phyloP scores from a whole-genome alignment of 306 rosid species.

The Cucumis hystrix region DNA sequence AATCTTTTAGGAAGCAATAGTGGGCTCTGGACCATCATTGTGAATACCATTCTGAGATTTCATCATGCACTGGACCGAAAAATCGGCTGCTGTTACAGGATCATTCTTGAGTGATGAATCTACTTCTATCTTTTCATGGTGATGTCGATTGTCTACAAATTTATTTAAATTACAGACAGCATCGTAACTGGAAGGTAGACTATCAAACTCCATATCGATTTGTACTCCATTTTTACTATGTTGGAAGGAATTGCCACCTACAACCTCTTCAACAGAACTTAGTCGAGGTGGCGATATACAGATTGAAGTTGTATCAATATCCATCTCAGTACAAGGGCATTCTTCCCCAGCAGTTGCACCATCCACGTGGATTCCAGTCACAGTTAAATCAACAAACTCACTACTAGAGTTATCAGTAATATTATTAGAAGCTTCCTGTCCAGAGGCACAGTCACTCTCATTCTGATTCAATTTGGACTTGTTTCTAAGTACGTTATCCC shows the following conservation, averaged over 20 bases:
- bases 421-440: constrained; percentile 10
- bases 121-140: constrained; percentile 23
- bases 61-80: constrained; percentile 22
- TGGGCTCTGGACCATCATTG: constrained; percentile 9
- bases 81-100: constrained; percentile 17
- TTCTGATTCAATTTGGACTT: constrained; percentile 6
- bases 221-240: constrained; percentile 7
- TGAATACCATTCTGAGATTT: constrained; percentile 14
- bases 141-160: constrained; percentile 5
- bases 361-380: constrained; percentile 9
- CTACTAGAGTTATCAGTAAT: neutral
- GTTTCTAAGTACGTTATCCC: constrained; percentile 3
- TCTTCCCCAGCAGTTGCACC: constrained; percentile 26
- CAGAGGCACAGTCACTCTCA: constrained; percentile 18
- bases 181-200: constrained; percentile 18
- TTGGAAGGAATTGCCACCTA: constrained; percentile 6
- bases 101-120: constrained; percentile 18
- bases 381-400: constrained; percentile 11
- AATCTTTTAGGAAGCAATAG: neutral
- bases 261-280: constrained; percentile 38
- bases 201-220: constrained; percentile 15
- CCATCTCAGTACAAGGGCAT: constrained; percentile 33
- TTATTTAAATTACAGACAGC: constrained; percentile 9
- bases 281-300: constrained; percentile 41
- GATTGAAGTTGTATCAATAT: constrained; percentile 40